Evolutionary conservation across 2,329 filamentous ascomycete genomes (phyloP), one percentile per base, ranked within the genome.

Genomic region (Sarocladium oryzae): DNA sequence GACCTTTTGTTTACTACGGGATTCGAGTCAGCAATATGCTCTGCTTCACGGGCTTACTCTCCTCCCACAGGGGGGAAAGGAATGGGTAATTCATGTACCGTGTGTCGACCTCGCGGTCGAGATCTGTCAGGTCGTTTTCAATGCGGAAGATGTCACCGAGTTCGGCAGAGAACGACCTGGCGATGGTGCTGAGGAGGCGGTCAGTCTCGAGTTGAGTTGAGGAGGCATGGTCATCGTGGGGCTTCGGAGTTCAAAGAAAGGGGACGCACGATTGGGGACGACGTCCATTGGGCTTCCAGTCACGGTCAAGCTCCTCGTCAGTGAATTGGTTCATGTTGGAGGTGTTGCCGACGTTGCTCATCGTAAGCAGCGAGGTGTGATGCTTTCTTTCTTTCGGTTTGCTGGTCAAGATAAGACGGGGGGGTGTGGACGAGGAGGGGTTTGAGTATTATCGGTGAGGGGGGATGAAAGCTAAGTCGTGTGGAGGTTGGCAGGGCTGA

Each of bases 91-190:
- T 9, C 28, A 45, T 35, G 48, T 74, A 96, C 91, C 91, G 92
- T 68, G 89, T 80, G 65, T 89, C 80, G 54, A 96, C 82, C 58
- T 86, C 81, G 65, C 85, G 77, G 62, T 87, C 82, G 32, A 95
- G 77, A 55, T 86, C 79, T 62, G 85, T 81, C 53, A 93, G 65
- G 59, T 85, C 85, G 68, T 84, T 86, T 60, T 93, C 88, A 63
- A 96, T 84, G 63, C 87, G 86, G 74, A 96, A 96, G 60, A 95
- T 86, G 65, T 89, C 86, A 74, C 92, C 87, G 55, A 96, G 77
- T 66, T 92, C 88, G 40, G 83, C 76, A 54, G 89, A 92, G 71
- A 96, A 96, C 64, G 86, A 89, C 60, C 83, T 86, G 51, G 90
- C 91, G 69, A 96, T 84, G 55, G 88, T 93, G 56, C 91, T 96